These are phyloP conservation scores for Tagetes patula DNA, from an alignment of 129 eudicot species.

Conservation along the genomic window DNA sequence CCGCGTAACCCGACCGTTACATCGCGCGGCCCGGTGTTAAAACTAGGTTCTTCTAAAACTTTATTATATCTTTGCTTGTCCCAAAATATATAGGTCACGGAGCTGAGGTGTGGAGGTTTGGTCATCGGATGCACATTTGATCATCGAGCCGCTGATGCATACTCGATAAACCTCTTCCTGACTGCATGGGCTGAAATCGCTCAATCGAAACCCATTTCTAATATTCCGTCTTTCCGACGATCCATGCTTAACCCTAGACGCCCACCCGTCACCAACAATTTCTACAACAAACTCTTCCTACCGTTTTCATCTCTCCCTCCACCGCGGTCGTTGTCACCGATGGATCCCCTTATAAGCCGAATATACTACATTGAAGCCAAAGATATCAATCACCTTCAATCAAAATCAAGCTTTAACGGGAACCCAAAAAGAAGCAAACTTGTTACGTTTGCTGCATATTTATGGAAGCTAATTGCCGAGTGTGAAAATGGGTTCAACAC, in stretches of 20 bases:
- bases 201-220: conserved; percentile 28
- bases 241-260: conserved; percentile 55
- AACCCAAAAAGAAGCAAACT: conserved; percentile 38
- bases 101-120: conserved; percentile 60
- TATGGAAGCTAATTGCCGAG: conserved; percentile 52
- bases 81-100: conserved; percentile 44
- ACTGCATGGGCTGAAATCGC: conserved; percentile 57
- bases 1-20: no score
- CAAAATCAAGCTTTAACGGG: conserved; percentile 26
- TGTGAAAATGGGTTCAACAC: conserved; percentile 24
- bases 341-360: conserved; percentile 42
- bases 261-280: conserved; percentile 35
- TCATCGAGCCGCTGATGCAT: conserved; percentile 63
- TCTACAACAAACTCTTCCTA: conserved; percentile 36
- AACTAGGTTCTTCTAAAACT: no score
- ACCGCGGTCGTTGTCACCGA: conserved; percentile 13
- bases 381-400: conserved; percentile 43
- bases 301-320: conserved; percentile 42
- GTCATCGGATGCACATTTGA: conserved; percentile 63
- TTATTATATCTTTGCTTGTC: not conserved
- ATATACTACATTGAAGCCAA: conserved; percentile 39
- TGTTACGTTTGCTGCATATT: conserved; percentile 41
- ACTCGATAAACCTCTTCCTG: conserved; percentile 57
- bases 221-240: conserved; percentile 49
- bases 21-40: no score